Base-by-base conservation (phyloP, 2,329 filamentous ascomycete species). In the Dichotomopilus funicola region DNA sequence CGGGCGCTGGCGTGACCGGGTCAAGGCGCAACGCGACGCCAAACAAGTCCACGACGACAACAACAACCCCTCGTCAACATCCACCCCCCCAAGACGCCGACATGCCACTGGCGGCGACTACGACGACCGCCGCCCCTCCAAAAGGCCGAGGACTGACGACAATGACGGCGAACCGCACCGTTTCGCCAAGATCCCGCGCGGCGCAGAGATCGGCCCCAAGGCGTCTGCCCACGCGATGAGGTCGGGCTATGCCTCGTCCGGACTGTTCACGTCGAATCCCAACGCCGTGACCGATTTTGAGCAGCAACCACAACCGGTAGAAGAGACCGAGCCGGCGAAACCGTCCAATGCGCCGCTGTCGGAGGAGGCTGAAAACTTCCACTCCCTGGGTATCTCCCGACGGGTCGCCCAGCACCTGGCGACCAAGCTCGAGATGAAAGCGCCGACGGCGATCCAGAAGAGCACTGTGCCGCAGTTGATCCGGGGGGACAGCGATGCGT, bases 401-500 rank as follows among this genome's bases (percentile, higher is more conserved):
- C 82, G 83, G 8, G 76, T 99, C 31, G 91, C 94, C 9, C 80
- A 86, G 51, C 91, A 96, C 70, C 75, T 99, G 33, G 79, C 89
- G 5, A 83, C 84, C 45, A 97, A 96, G 72, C 84, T 99, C 71
- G 81, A 87, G 55, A 80, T 99, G 68, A 94, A 91, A 68, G 88
- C 89, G 0, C 94, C 94, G 5, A 99, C 94, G 0, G 90, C 89
- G 0, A 96, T 99, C 67, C 94, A 99, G 72, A 91, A 91, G 64
- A 89, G 89, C 59, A 87, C 92, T 0, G 86, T 99, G 41, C 80
- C 88, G 43, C 86, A 94, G 64, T 74, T 99, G 59, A 72, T 95
- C 45, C 85, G 85, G 43, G 86, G 87, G 52, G 88, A 95, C 64
- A 85, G 82, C 46, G 94, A 99, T 74, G 91, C 91, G 2, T 99